Conservation (phyloP, 805 yeast species). For the Starmerella roubikii region DNA sequence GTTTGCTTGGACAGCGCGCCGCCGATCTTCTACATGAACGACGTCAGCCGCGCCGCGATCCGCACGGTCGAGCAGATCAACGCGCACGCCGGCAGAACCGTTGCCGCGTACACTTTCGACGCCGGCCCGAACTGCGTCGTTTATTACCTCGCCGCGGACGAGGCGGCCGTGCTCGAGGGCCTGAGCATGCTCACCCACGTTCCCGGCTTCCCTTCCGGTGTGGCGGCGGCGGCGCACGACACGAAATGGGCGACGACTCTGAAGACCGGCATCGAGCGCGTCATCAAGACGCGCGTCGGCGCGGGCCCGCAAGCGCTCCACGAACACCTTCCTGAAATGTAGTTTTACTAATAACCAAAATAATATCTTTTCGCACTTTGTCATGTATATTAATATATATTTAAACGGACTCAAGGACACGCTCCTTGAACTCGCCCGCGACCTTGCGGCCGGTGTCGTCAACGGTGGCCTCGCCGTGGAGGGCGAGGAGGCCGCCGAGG, state of each 20-base stretch:
- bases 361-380: too few species aligned
- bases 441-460: constrained; percentile 98
- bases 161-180: constrained; percentile 56
- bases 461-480: constrained; percentile 89
- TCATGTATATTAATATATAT: constrained; percentile 16
- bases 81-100: constrained; percentile 40
- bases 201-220: constrained; percentile 32
- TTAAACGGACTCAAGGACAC: constrained; percentile 94
- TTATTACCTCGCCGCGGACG: constrained; percentile 70
- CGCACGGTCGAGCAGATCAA: constrained; percentile 69
- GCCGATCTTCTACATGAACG: constrained; percentile 89
- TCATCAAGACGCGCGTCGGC: constrained; percentile 78
- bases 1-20: constrained; percentile 93
- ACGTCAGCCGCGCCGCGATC: constrained; percentile 72
- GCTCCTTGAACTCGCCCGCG: constrained; percentile 88
- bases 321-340: constrained; percentile 15
- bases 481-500: constrained; percentile 87
- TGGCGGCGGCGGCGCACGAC: constrained; percentile 1
- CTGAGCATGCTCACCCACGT: constrained; percentile 53
- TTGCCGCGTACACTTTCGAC: constrained; percentile 95
- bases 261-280: constrained; percentile 60
- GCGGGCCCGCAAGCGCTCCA: constrained; percentile 60
- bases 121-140: constrained; percentile 99
- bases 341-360: too few species aligned
- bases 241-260: constrained; percentile 37